phyloP scores from a whole-genome alignment of 768 basidiomycete species.

The Phanerochaete carnosa region DNA sequence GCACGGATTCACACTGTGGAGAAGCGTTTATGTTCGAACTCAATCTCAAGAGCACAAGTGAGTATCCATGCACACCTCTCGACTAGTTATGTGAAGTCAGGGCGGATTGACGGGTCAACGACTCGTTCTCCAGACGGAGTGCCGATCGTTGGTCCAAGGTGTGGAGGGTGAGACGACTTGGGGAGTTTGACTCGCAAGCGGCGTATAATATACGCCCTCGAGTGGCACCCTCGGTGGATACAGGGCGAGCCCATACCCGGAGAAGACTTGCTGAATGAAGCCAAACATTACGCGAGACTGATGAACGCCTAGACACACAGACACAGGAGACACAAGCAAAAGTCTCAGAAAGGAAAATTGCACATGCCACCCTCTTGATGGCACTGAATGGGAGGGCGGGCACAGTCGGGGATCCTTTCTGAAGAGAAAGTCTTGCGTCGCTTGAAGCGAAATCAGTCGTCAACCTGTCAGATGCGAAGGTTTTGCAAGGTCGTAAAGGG shows the following conservation, averaged over 20 bases:
- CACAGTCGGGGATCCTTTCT: not conserved
- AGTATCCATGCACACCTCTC: not conserved
- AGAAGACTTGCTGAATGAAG: not conserved
- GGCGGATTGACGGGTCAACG: not conserved
- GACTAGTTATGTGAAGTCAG: not conserved
- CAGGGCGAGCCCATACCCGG: not conserved
- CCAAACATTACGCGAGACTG: not conserved
- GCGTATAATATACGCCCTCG: not conserved
- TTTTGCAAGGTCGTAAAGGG: not conserved
- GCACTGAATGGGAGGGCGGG: not conserved
- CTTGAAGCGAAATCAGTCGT: conserved; percentile 3
- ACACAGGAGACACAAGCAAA: not conserved
- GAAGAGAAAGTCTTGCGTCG: not conserved
- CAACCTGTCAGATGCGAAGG: conserved; percentile 2
- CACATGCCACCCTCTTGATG: not conserved
- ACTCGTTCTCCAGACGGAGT: not conserved
- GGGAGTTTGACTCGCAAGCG: not conserved
- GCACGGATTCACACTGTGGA: not conserved
- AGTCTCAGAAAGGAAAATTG: not conserved
- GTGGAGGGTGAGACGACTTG: not conserved
- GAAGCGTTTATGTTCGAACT: not conserved
- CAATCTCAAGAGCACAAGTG: not conserved
- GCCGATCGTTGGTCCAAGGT: not conserved
- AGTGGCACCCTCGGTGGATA: not conserved
- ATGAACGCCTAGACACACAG: not conserved